phyloP scores from a whole-genome alignment of 208 protist species.

The Leishmania martiniquensis region DNA sequence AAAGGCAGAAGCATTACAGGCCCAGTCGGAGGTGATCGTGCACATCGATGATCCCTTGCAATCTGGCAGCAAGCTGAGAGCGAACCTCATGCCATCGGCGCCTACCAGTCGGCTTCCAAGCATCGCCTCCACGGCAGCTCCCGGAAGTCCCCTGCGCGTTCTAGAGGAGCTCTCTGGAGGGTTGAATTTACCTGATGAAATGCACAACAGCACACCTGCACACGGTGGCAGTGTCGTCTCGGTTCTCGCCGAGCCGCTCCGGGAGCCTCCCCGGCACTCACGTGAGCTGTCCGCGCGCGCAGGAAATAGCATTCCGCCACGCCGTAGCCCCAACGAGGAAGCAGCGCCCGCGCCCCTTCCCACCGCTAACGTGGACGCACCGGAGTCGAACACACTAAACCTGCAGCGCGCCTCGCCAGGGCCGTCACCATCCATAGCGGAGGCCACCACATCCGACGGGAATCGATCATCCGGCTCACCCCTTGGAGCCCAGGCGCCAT shows the following conservation, averaged over 20 bases:
- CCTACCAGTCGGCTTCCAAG: constrained; percentile 11
- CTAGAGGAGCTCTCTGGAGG: not conserved
- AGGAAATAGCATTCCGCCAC: constrained; percentile 1
- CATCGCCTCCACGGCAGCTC: constrained; percentile 17
- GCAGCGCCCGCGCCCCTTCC: constrained; percentile 21
- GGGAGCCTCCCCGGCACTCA: not conserved
- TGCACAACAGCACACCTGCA: constrained; percentile 10
- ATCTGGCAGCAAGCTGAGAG: constrained; percentile 7
- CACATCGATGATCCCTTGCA: not conserved
- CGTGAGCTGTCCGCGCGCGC: constrained; percentile 4
- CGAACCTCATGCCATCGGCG: not conserved
- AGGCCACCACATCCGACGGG: not conserved
- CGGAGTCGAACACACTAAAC: constrained; percentile 27
- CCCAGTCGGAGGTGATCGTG: not conserved
- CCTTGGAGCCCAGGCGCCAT: not conserved
- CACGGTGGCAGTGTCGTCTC: not conserved
- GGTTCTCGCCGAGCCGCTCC: constrained; percentile 21
- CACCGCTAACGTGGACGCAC: constrained; percentile 21
- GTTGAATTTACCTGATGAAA: constrained; percentile 6
- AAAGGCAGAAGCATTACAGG: not conserved
- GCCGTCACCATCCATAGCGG: not conserved
- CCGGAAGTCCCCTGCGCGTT: constrained; percentile 14
- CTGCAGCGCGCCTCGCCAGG: constrained; percentile 9
- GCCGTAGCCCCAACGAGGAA: not conserved
- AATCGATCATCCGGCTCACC: not conserved